These are phyloP conservation scores for Murraya paniculata DNA, from an alignment of 345 rosid genomes.

Conservation along the genomic window DNA sequence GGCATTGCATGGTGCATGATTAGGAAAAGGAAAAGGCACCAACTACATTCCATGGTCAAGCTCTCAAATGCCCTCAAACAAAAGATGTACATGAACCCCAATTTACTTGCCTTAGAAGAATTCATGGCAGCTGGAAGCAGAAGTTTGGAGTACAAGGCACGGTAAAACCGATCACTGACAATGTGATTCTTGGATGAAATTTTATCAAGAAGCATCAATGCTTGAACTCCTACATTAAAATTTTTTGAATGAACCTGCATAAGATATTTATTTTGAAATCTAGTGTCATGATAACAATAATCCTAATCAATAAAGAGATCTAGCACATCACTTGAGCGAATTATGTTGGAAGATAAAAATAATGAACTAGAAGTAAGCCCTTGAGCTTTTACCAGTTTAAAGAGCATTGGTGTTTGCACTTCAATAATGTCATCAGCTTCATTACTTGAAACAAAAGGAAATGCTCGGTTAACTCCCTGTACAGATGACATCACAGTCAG, in stretches of 20 bases:
- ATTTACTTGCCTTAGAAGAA: slow-evolving; percentile 81
- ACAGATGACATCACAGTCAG: slow-evolving; percentile 13
- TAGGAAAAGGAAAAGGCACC: not conserved
- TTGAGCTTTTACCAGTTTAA: slow-evolving; percentile 61
- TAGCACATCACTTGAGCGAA: not conserved
- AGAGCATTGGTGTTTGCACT: slow-evolving; percentile 84
- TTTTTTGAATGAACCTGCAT: slow-evolving; percentile 89
- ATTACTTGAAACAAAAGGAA: slow-evolving; percentile 83
- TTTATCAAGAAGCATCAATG: slow-evolving; percentile 93
- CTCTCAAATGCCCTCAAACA: not conserved
- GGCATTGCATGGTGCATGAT: not conserved
- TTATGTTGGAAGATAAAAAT: not conserved
- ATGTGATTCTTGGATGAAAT: slow-evolving; percentile 93
- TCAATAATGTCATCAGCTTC: slow-evolving; percentile 92
- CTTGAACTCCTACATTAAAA: slow-evolving; percentile 93
- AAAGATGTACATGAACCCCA: not conserved
- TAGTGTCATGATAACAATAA: slow-evolving; percentile 8
- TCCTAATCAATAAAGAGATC: not conserved
- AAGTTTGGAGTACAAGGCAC: slow-evolving; percentile 88
- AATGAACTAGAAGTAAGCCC: slow-evolving; percentile 10
- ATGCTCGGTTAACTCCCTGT: slow-evolving; percentile 97
- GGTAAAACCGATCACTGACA: slow-evolving; percentile 92
- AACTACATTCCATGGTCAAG: not conserved
- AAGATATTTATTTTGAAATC: slow-evolving; percentile 12
- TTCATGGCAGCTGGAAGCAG: slow-evolving; percentile 88